phyloP scores from a whole-genome alignment of 2,329 filamentous ascomycete genomes.

The Blastomyces gilchristii region DNA sequence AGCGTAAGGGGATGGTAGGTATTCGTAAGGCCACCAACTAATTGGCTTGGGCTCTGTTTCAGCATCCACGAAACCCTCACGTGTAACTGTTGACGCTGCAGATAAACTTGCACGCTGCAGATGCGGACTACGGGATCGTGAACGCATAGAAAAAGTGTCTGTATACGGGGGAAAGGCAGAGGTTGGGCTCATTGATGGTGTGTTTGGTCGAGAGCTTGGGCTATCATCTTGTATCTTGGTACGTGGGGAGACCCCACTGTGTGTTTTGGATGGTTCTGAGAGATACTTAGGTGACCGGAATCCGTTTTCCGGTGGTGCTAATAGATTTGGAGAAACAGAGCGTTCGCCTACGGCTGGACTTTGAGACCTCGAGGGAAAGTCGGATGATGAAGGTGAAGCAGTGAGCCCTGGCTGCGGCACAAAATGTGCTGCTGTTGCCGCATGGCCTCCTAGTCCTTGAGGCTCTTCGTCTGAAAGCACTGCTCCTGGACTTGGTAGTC shows the following conservation, averaged over 20 bases:
- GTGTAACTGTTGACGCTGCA: conserved; percentile 35
- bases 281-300: conserved; percentile 32
- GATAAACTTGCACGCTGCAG: conserved; percentile 45
- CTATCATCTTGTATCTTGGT: conserved; percentile 10
- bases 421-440: not conserved
- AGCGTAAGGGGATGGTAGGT: conserved; percentile 62
- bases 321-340: conserved; percentile 29
- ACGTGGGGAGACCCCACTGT: conserved; percentile 24
- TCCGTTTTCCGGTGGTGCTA: conserved; percentile 35
- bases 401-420: conserved; percentile 17
- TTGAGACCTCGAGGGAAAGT: conserved; percentile 22
- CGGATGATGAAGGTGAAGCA: conserved; percentile 28
- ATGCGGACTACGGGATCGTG: conserved; percentile 46
- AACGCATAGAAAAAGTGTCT: conserved; percentile 43
- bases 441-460: conserved; percentile 6
- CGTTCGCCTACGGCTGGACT: conserved; percentile 24
- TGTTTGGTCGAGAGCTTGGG: conserved; percentile 4
- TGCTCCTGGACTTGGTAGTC: conserved; percentile 29
- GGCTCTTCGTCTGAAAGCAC: conserved; percentile 16
- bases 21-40: conserved; percentile 69
- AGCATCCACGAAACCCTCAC: conserved; percentile 36
- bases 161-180: conserved; percentile 60
- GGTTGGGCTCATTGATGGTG: conserved; percentile 29
- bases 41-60: conserved; percentile 35
- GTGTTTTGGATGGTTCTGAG: conserved; percentile 13